Conservation (phyloP, 495 filamentous ascomycete species). For the Podospora pseudocomata region DNA sequence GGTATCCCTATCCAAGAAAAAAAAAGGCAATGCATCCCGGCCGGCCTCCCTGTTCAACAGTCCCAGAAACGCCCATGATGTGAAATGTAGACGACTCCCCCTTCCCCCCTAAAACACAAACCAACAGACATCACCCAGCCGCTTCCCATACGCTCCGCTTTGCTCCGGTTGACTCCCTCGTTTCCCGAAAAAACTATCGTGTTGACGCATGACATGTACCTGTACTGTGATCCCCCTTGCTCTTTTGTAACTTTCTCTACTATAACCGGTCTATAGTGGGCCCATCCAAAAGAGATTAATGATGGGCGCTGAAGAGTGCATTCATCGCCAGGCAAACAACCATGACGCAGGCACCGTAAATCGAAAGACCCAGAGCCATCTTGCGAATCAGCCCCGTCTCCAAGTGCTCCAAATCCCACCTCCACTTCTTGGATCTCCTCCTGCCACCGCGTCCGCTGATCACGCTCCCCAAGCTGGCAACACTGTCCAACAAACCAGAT, state of each 20-base stretch:
- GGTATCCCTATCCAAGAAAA: not conserved
- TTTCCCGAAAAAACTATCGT: not conserved
- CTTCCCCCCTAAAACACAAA: not conserved
- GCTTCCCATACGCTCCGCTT: not conserved
- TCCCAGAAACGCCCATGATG: not conserved
- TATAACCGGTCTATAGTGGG: not conserved
- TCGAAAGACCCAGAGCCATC: conserved; percentile 67
- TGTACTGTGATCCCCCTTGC: not conserved
- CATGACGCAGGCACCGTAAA: conserved; percentile 89
- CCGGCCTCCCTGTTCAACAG: not conserved
- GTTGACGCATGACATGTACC: not conserved
- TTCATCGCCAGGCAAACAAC: conserved; percentile 81
- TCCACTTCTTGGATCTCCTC: conserved; percentile 35
- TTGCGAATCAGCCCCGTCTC: conserved; percentile 60
- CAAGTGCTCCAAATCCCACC: conserved; percentile 50
- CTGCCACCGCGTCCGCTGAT: conserved; percentile 30
- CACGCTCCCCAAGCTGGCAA: conserved; percentile 44
- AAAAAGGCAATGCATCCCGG: not conserved
- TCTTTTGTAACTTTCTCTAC: not conserved
- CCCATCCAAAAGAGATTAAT: conserved; percentile 3
- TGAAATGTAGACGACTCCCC: not conserved
- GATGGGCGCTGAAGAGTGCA: conserved; percentile 30
- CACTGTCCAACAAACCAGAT: conserved; percentile 47
- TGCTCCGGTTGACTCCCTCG: not conserved
- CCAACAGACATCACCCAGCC: not conserved